phyloP scores from a whole-genome alignment of 2,329 filamentous ascomycete species.

The Xylaria digitata region DNA sequence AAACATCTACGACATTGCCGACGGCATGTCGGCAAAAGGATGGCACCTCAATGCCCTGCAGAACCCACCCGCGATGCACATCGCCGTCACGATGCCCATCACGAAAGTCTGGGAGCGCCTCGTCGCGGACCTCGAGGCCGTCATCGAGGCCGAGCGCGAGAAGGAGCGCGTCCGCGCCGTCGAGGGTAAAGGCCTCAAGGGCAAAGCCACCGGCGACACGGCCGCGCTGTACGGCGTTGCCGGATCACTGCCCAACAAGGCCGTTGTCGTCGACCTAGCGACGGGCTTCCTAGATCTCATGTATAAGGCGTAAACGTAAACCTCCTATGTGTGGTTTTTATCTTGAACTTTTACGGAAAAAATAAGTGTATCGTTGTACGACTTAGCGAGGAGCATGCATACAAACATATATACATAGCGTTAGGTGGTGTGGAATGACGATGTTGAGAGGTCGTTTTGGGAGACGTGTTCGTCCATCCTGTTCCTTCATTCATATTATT shows the following conservation, averaged over 20 bases:
- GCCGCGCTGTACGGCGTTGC: slow-evolving; percentile 95
- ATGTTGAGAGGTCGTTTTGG: neutral
- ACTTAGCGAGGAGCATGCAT: neutral
- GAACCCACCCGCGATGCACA: slow-evolving; percentile 89
- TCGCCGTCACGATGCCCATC: slow-evolving; percentile 91
- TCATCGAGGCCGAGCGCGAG: slow-evolving; percentile 79
- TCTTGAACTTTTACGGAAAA: neutral
- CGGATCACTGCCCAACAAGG: slow-evolving; percentile 94
- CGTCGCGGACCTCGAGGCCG: slow-evolving; percentile 75
- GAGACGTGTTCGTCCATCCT: neutral
- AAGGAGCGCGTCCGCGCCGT: slow-evolving; percentile 79
- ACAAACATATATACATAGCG: slow-evolving; percentile 11
- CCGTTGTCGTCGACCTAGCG: slow-evolving; percentile 89
- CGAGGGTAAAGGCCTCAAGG: slow-evolving; percentile 74
- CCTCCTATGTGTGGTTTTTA: neutral
- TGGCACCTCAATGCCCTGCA: slow-evolving; percentile 98
- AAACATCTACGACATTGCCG: slow-evolving; percentile 90
- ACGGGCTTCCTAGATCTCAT: slow-evolving; percentile 91
- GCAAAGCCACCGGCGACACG: slow-evolving; percentile 79
- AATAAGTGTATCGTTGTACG: neutral
- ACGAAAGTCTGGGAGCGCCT: slow-evolving; percentile 83
- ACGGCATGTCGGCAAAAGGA: slow-evolving; percentile 83
- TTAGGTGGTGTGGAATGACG: slow-evolving; percentile 5
- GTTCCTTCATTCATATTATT: neutral
- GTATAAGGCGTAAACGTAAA: slow-evolving; percentile 80